Evolutionary conservation across 805 yeast species (phyloP).

Genomic region (Starmerella floricola): DNA sequence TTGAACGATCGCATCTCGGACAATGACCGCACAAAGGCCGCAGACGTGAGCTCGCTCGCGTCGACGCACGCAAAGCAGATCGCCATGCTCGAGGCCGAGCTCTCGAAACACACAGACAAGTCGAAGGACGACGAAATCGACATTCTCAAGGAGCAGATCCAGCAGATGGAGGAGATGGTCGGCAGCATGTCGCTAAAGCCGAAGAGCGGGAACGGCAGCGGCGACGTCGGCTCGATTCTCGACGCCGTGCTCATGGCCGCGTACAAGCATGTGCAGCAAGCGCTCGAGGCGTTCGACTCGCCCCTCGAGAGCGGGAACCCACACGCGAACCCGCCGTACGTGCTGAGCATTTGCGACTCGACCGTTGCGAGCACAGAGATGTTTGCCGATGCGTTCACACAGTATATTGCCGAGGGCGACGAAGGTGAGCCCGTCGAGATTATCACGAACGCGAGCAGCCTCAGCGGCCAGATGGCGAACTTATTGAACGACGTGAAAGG

Average conservation of each 20-base stretch:
- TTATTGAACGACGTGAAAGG: constrained; percentile 61
- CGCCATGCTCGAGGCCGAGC: constrained; percentile 17
- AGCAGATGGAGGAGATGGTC: constrained; percentile 54
- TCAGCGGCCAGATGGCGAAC: constrained; percentile 51
- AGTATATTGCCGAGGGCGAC: constrained; percentile 64
- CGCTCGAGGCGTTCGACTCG: constrained; percentile 55
- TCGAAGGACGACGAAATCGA: constrained; percentile 72
- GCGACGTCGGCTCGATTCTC: constrained; percentile 34
- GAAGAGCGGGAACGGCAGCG: constrained; percentile 18
- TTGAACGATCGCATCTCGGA: constrained; percentile 46
- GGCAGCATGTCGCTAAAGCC: constrained; percentile 33
- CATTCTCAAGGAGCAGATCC: constrained; percentile 54
- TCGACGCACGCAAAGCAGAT: constrained; percentile 21
- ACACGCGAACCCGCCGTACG: constrained; percentile 57
- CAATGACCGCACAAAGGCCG: constrained; percentile 49
- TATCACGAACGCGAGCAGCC: constrained; percentile 49
- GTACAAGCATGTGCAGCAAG: constrained; percentile 59
- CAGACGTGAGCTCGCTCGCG: constrained; percentile 44
- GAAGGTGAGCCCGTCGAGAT: constrained; percentile 46
- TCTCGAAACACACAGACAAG: constrained; percentile 29
- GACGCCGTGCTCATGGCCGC: constrained; percentile 64
- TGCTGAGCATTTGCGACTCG: constrained; percentile 57
- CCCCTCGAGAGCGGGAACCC: constrained; percentile 72
- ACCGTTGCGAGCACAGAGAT: constrained; percentile 62
- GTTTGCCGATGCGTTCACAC: constrained; percentile 65